These are phyloP conservation scores for Knufia fluminis DNA, from an alignment of 2,329 filamentous ascomycete species.

Conservation along the genomic window DNA sequence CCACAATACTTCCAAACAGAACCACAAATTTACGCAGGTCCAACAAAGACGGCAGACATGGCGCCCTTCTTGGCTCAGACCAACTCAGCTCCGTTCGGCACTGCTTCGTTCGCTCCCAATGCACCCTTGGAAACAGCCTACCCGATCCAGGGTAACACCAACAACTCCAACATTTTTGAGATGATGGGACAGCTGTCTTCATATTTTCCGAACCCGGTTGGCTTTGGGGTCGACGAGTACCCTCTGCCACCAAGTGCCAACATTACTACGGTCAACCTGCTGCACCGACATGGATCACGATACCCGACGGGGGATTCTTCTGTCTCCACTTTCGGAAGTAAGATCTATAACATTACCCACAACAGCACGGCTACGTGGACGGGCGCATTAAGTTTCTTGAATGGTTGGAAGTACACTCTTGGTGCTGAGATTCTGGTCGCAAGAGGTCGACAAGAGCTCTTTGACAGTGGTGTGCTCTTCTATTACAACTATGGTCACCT, in stretches of 20 bases:
- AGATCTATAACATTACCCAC: slow-evolving; percentile 45
- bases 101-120: slow-evolving; percentile 56
- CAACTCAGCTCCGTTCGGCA: slow-evolving; percentile 53
- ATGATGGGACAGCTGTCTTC: slow-evolving; percentile 61
- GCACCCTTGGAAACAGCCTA: slow-evolving; percentile 61
- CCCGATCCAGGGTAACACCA: slow-evolving; percentile 51
- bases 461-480: slow-evolving; percentile 60
- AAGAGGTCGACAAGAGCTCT: slow-evolving; percentile 63
- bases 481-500: slow-evolving; percentile 59
- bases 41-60: slow-evolving; percentile 48
- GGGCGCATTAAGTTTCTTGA: slow-evolving; percentile 56
- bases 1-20: slow-evolving; percentile 20
- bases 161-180: slow-evolving; percentile 59
- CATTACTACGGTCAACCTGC: slow-evolving; percentile 62
- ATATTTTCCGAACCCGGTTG: slow-evolving; percentile 57
- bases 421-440: slow-evolving; percentile 64
- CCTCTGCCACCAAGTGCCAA: slow-evolving; percentile 58
- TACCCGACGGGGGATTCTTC: slow-evolving; percentile 58
- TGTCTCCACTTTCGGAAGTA: slow-evolving; percentile 47
- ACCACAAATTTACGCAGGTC: slow-evolving; percentile 17
- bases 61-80: slow-evolving; percentile 64
- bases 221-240: slow-evolving; percentile 67
- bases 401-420: slow-evolving; percentile 59
- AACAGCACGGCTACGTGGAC: slow-evolving; percentile 46
- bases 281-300: slow-evolving; percentile 62